Evolutionary conservation across 2,329 filamentous ascomycete species (phyloP).

Genomic region (Diaporthe sp.): DNA sequence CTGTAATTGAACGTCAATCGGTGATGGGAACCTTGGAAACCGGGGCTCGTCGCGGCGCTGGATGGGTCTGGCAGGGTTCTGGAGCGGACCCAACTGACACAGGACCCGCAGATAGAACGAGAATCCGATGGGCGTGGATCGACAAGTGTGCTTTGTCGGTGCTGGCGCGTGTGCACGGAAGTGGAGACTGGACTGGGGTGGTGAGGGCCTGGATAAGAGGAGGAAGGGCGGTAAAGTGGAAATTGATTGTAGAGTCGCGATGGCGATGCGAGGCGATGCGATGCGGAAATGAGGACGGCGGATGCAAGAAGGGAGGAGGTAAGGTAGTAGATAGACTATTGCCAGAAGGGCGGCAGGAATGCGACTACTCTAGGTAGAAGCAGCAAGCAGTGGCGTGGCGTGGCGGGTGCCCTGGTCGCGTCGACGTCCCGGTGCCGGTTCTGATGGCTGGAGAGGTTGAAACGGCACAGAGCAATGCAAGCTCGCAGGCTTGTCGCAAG

Average conservation of each 20-base stretch:
- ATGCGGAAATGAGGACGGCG: conserved; percentile 28
- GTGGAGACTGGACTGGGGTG: conserved; percentile 23
- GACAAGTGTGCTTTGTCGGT: conserved; percentile 30
- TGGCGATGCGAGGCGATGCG: conserved; percentile 13
- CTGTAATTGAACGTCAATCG: conserved; percentile 33
- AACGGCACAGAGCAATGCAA: conserved; percentile 28
- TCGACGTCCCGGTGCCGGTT: conserved; percentile 12
- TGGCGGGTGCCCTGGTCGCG: conserved; percentile 22
- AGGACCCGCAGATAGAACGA: conserved; percentile 36
- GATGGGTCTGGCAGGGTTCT: conserved; percentile 35
- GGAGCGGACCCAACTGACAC: conserved; percentile 30
- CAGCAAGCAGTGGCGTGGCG: background rate
- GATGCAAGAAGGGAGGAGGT: background rate
- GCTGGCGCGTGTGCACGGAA: conserved; percentile 19
- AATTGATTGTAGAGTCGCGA: conserved; percentile 21
- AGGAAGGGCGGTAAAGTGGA: conserved; percentile 21
- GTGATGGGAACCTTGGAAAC: conserved; percentile 24
- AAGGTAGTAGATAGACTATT: conserved; percentile 7
- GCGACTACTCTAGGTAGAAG: conserved; percentile 18
- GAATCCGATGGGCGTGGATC: conserved; percentile 36
- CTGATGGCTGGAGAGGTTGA: conserved; percentile 15
- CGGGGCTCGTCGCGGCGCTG: conserved; percentile 26
- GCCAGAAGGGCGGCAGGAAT: conserved; percentile 22
- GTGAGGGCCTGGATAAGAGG: conserved; percentile 8
- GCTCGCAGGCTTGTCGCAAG: conserved; percentile 24